Base-by-base conservation (phyloP, 495 filamentous ascomycete species). In the Xylaria acuta region DNA sequence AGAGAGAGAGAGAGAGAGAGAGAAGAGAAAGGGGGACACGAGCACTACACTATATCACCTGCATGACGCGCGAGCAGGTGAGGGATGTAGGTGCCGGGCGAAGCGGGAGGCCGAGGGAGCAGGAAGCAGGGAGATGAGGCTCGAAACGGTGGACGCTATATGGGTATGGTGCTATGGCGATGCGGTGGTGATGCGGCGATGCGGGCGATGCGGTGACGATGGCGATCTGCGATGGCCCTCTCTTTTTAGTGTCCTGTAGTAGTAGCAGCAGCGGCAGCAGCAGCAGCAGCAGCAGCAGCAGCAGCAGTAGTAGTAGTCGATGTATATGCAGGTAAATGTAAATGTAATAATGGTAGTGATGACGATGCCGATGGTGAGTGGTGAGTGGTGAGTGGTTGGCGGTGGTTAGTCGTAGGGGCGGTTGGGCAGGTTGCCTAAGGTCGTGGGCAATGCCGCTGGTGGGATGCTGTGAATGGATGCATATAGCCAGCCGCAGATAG, bases 21-120 rank as follows among this genome's bases (percentile, higher is more conserved):
- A 54, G 58, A 64, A 25, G 51, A 27, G 38, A 45, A 45, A 62
- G 9, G 56, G 36, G 36, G 36, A 43, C 45, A 20, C 40, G 18
- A 25, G 59, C 25, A 64, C 20, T 40, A 30, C 56, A 54, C 69
- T 71, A 71, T 71, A 71, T 64, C 59, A 54, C 59, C 69, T 71
- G 69, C 69, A 71, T 71, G 69, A 71, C 69, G 69, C 59, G 32
- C 12, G 34, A 16, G 49, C 45, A 53, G 59, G 59, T 22, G 16
- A 38, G 22, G 25, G 20, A 22, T 20, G 22, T 5, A 2, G 53
- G 38, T 27, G 38, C 5, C 30, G 5, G 45, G 38, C 22, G 27
- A 49, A 34, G 18, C 18, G 8, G 0, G 41, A 22, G 30, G 56
- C 16, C 25, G 36, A 45, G 51, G 40, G 14, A 18, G 20, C 3